Evolutionary conservation across 805 yeast species (phyloP), one percentile per base, ranked within the genome.

Genomic region (Candida sakaeoensis): DNA sequence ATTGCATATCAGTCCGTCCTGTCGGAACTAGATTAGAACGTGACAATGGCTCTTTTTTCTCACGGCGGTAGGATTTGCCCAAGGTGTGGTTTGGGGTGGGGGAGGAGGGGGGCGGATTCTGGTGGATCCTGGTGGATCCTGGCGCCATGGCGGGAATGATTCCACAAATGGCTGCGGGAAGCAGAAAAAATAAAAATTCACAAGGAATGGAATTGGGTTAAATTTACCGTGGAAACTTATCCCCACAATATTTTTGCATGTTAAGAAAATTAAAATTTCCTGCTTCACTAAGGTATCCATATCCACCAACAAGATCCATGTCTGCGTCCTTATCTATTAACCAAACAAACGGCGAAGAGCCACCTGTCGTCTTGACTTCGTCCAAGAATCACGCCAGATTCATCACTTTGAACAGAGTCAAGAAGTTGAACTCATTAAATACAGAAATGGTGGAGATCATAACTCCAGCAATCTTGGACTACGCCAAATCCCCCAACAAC

Each of bases 391-490:
- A 80, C 36, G 80, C 93, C 9, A 77, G 96, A 46, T 65, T 85
- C 26, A 69, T 90, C 50, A 74, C 84, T 7, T 70, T 91, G 48
- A 87, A 91, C 68, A 77, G 98, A 44, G 82, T 90, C 16, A 58
- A 70, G 40, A 91, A 91, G 58, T 75, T 93, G 55, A 93, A 91
- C 65, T 91, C 98, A 4, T 70, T 91, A 50, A 84, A 79, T 59
- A 68, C 76, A 18, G 75, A 78, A 41, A 90, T 91, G 95, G 79
- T 87, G 44, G 58, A 71, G 24, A 72, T 78, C 50, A 80, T 91
- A 45, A 67, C 75, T 26, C 88, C 93, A 16, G 76, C 95, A 27
- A 65, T 89, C 45, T 57, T 73, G 33, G 96, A 90, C 58, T 89
- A 82, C 63, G 70, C 86, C 37, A 84, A 85, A 55, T 78, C 88